phyloP scores from a whole-genome alignment of 176 grass and related monocot species.

The Rhynchospora pubera region DNA sequence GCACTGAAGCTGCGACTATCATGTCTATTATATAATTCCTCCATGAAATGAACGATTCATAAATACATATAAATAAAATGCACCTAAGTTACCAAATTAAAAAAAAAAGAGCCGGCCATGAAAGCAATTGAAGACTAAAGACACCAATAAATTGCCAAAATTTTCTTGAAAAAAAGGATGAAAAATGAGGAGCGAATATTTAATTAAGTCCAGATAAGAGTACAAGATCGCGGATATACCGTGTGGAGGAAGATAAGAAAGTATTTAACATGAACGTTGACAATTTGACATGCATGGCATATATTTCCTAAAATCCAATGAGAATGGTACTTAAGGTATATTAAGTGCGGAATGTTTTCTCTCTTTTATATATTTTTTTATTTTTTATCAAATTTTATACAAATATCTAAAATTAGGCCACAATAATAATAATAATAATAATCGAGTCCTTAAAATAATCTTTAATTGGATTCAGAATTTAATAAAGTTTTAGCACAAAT shows the following conservation, averaged over 20 bases:
- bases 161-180: background rate
- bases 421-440: too few species aligned
- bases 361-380: too few species aligned
- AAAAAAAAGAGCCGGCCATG: background rate
- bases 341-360: too few species aligned
- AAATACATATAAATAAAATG: background rate
- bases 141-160: background rate
- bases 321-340: background rate
- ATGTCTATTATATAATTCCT: background rate
- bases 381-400: too few species aligned
- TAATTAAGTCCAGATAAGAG: background rate
- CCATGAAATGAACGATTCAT: background rate
- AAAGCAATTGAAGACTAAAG: background rate
- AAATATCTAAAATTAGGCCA: too few species aligned
- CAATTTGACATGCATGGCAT: slow-evolving; percentile 2
- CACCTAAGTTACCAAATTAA: background rate
- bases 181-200: background rate
- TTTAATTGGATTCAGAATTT: too few species aligned
- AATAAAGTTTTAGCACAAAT: too few species aligned
- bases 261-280: background rate
- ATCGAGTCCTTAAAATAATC: too few species aligned
- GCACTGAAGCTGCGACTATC: too few species aligned
- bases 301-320: background rate
- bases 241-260: background rate
- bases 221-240: background rate